These are phyloP conservation scores for Thermothelomyces thermophilus DNA, from an alignment of 2,329 filamentous ascomycete species.

Conservation along the genomic window DNA sequence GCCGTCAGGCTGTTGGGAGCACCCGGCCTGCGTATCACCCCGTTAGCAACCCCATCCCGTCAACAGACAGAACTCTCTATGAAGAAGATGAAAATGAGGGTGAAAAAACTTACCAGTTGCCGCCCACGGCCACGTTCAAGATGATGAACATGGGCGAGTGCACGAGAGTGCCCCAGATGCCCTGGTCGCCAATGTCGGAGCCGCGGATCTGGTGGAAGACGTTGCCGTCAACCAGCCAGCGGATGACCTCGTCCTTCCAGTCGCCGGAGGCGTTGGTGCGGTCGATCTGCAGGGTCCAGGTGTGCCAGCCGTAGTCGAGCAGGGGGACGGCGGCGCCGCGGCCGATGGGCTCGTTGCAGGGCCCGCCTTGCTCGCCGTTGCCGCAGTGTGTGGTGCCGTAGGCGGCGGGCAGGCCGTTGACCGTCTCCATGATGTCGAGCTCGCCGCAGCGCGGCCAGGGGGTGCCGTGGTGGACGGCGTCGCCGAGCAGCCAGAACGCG, in stretches of 20 bases:
- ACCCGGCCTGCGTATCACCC: conserved; percentile 38
- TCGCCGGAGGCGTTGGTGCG: conserved; percentile 34
- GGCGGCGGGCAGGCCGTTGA: conserved; percentile 42
- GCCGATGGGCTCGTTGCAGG: conserved; percentile 47
- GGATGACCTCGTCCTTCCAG: conserved; percentile 44
- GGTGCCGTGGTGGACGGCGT: conserved; percentile 41
- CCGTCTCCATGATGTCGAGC: conserved; percentile 51
- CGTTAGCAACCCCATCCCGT: too few relatives aligned
- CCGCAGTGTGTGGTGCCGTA: conserved; percentile 50
- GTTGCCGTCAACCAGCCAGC: conserved; percentile 43
- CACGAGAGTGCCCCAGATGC: conserved; percentile 44
- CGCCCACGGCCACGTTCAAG: conserved; percentile 51
- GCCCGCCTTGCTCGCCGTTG: conserved; percentile 32
- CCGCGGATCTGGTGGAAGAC: conserved; percentile 41
- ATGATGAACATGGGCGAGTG: conserved; percentile 47
- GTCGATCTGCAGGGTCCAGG: conserved; percentile 45
- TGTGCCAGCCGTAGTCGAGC: conserved; percentile 39
- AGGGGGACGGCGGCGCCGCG: conserved; percentile 32
- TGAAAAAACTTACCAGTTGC: conserved; percentile 41
- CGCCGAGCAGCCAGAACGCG: conserved; percentile 52
- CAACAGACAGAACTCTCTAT: conserved; percentile 2
- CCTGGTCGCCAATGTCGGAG: conserved; percentile 37
- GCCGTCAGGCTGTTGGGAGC: conserved; percentile 40
- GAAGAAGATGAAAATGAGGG: too few relatives aligned
- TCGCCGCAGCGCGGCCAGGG: conserved; percentile 50